Conservation (phyloP, 495 filamentous ascomycete genomes). For the Collariella sp. region DNA sequence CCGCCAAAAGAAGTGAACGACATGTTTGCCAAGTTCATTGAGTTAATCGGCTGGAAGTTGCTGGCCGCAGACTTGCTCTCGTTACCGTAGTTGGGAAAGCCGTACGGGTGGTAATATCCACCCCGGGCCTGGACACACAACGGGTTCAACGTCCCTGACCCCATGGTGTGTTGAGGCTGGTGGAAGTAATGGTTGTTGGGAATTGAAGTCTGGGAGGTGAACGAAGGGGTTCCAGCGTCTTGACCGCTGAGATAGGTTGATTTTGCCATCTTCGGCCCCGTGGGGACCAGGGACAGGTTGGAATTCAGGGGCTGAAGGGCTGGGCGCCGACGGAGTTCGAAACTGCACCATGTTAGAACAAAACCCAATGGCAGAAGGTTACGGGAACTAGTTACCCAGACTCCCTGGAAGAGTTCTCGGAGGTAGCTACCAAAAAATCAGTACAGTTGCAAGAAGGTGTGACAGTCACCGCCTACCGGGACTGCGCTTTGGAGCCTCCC, state of each 20-base stretch:
- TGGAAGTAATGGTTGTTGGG: conserved; percentile 26
- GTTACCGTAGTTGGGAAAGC: conserved; percentile 23
- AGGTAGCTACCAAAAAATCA: conserved; percentile 15
- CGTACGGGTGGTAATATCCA: conserved; percentile 26
- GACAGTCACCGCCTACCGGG: conserved; percentile 16
- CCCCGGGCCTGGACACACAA: conserved; percentile 31
- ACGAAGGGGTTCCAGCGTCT: conserved; percentile 10
- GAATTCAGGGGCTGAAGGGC: conserved; percentile 19
- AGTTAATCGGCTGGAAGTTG: conserved; percentile 19
- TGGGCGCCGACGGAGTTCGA: conserved; percentile 18
- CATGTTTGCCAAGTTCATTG: conserved; percentile 17
- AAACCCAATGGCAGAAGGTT: background rate
- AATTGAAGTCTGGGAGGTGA: conserved; percentile 14
- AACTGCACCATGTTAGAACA: conserved; percentile 11
- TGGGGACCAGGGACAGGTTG: conserved; percentile 14
- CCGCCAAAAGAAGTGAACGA: conserved; percentile 11
- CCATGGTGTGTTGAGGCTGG: conserved; percentile 24
- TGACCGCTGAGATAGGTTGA: conserved; percentile 11
- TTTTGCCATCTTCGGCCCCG: conserved; percentile 11
- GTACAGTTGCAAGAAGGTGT: background rate
- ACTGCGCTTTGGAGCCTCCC: conserved; percentile 22
- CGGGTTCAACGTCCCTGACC: conserved; percentile 34
- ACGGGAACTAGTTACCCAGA: conserved; percentile 17
- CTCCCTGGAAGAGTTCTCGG: conserved; percentile 24
- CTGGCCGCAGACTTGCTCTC: conserved; percentile 23